phyloP scores from a whole-genome alignment of 371 early-diverging fungal species.

The Fennellomyces sp. region DNA sequence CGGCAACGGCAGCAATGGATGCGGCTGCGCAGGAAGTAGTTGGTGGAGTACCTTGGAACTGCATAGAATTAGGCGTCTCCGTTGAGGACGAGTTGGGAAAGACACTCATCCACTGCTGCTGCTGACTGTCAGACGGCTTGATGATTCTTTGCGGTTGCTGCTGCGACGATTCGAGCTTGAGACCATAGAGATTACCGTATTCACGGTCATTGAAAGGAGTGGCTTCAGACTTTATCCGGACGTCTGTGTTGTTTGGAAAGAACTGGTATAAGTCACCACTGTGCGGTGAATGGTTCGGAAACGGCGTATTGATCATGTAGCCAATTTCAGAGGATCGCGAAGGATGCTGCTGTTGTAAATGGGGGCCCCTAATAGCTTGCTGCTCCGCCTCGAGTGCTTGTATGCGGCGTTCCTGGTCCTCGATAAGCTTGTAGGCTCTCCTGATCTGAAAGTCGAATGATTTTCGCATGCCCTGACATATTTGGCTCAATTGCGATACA shows the following conservation, averaged over 20 bases:
- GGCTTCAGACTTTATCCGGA: conserved; percentile 10
- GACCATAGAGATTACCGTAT: background rate
- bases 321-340: background rate
- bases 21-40: background rate
- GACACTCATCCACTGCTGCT: background rate
- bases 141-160: background rate
- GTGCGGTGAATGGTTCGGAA: conserved; percentile 2
- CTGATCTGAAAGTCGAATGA: conserved; percentile 16
- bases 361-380: background rate
- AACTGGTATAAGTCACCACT: conserved; percentile 7
- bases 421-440: conserved; percentile 13
- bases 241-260: background rate
- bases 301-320: background rate
- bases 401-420: conserved; percentile 16
- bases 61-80: background rate
- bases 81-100: background rate
- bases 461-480: conserved; percentile 11
- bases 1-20: conserved; percentile 2
- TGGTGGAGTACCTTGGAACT: background rate
- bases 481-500: conserved; percentile 10
- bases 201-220: background rate
- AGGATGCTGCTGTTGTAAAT: conserved; percentile 7
- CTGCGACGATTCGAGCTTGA: conserved; percentile 1
- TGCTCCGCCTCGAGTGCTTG: conserved; percentile 13
- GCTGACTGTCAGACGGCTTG: background rate